Percentiles rank a stretch among this genome's conserved stretches.
Evolutionary conservation across 768 basidiomycete species (phyloP).

Genomic region (Russula sp.): DNA sequence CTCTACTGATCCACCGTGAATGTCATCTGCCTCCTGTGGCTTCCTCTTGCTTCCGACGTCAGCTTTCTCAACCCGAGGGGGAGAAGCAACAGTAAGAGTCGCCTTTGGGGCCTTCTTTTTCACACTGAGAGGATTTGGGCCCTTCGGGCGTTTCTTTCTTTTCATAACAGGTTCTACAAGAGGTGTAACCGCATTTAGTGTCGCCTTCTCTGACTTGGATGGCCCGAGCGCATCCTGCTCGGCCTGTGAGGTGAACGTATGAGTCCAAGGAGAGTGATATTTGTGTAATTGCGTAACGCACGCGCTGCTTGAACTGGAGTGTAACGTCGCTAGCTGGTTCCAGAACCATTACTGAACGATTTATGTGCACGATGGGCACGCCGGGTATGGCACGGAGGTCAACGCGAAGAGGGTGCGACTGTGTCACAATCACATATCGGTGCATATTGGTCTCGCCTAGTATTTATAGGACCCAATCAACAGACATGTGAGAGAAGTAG

Average conservation of each 20-base stretch:
- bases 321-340: slow-evolving; percentile 87
- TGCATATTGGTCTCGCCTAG: slow-evolving; percentile 84
- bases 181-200: slow-evolving; percentile 39
- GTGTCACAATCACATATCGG: slow-evolving; percentile 86
- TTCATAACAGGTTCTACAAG: slow-evolving; percentile 47
- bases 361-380: slow-evolving; percentile 87
- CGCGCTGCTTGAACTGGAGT: slow-evolving; percentile 60
- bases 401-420: slow-evolving; percentile 68
- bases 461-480: background rate
- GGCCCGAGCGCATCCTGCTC: slow-evolving; percentile 62
- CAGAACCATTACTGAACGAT: slow-evolving; percentile 88
- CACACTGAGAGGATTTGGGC: slow-evolving; percentile 87
- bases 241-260: slow-evolving; percentile 41
- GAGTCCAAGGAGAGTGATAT: background rate
- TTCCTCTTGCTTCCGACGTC: slow-evolving; percentile 36
- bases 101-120: slow-evolving; percentile 62
- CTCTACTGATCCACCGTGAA: slow-evolving; percentile 20
- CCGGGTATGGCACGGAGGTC: slow-evolving; percentile 73
- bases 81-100: slow-evolving; percentile 27
- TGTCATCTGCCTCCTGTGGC: slow-evolving; percentile 30
- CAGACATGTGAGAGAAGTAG: background rate
- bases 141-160: slow-evolving; percentile 70
- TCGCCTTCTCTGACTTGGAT: slow-evolving; percentile 46
- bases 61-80: slow-evolving; percentile 21
- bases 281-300: slow-evolving; percentile 36